phyloP scores from a whole-genome alignment of 345 rosid species.

The Populus euphratica region DNA sequence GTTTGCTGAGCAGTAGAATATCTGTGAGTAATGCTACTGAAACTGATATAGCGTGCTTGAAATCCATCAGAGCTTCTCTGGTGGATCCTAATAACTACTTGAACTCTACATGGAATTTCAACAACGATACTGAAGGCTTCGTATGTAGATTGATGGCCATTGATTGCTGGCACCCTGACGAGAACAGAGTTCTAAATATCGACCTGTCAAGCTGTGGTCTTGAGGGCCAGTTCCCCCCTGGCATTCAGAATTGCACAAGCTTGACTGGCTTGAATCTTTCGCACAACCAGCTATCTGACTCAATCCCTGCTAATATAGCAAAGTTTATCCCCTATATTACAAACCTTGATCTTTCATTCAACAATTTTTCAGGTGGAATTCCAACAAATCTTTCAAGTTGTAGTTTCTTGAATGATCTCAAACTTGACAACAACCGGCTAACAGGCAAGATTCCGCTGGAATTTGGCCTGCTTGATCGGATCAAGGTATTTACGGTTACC shows the following conservation, averaged over 20 bases:
- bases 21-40: slow-evolving; percentile 34
- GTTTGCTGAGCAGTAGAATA: slow-evolving; percentile 29
- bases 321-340: slow-evolving; percentile 22
- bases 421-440: slow-evolving; percentile 58
- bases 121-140: slow-evolving; percentile 53
- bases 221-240: slow-evolving; percentile 59
- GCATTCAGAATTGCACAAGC: slow-evolving; percentile 41
- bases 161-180: slow-evolving; percentile 92
- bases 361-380: slow-evolving; percentile 63
- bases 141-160: slow-evolving; percentile 76
- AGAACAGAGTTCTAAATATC: slow-evolving; percentile 69
- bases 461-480: slow-evolving; percentile 46
- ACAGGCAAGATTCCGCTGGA: slow-evolving; percentile 54
- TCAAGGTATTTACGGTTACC: slow-evolving; percentile 50
- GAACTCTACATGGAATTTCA: slow-evolving; percentile 52
- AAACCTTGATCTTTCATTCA: slow-evolving; percentile 60
- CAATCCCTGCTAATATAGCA: slow-evolving; percentile 47
- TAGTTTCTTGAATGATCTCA: slow-evolving; percentile 58
- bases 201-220: slow-evolving; percentile 64
- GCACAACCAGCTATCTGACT: slow-evolving; percentile 54
- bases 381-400: slow-evolving; percentile 39
- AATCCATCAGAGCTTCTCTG: slow-evolving; percentile 29
- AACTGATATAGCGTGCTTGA: slow-evolving; percentile 55
- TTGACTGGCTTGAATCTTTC: slow-evolving; percentile 78
- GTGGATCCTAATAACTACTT: slow-evolving; percentile 48